Conservation (phyloP, 2,329 filamentous ascomycete species). For the Ascocoryne sarcoides region DNA sequence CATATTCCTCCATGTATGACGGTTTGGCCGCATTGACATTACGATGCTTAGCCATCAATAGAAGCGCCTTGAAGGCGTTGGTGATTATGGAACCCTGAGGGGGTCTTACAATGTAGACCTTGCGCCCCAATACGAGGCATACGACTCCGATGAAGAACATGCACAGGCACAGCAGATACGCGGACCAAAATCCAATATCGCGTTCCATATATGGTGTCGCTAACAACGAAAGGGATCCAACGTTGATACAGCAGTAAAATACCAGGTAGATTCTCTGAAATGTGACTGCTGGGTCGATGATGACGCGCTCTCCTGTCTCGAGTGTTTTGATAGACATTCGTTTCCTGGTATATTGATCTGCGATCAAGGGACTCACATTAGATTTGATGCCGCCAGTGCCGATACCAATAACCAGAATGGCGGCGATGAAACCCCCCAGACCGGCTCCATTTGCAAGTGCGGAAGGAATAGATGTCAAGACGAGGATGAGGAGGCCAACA, state of each 20-base stretch:
- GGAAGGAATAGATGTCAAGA: slow-evolving; percentile 44
- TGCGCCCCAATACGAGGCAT: slow-evolving; percentile 40
- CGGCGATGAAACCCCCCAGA: slow-evolving; percentile 42
- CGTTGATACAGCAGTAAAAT: slow-evolving; percentile 63
- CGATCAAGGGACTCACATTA: slow-evolving; percentile 55
- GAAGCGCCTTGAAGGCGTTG: slow-evolving; percentile 54
- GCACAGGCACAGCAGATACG: slow-evolving; percentile 36
- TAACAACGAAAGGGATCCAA: slow-evolving; percentile 45
- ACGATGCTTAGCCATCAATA: slow-evolving; percentile 42
- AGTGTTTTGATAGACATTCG: slow-evolving; percentile 36
- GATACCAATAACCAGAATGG: slow-evolving; percentile 38
- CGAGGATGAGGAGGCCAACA: slow-evolving; percentile 45
- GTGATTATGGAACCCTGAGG: slow-evolving; percentile 56
- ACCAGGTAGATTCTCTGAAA: slow-evolving; percentile 34
- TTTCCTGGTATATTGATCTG: slow-evolving; percentile 44
- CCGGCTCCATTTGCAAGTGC: slow-evolving; percentile 34
- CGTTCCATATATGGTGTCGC: slow-evolving; percentile 34
- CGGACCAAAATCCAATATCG: slow-evolving; percentile 41
- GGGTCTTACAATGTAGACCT: slow-evolving; percentile 45
- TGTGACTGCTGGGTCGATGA: slow-evolving; percentile 51
- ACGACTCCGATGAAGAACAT: slow-evolving; percentile 49
- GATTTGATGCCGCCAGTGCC: slow-evolving; percentile 51
- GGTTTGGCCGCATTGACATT: slow-evolving; percentile 51
- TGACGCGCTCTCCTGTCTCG: slow-evolving; percentile 48
- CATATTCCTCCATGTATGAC: slow-evolving; percentile 48